Base-by-base conservation (phyloP, 2,329 filamentous ascomycete genomes). In the Paracoccidioides lutzii region DNA sequence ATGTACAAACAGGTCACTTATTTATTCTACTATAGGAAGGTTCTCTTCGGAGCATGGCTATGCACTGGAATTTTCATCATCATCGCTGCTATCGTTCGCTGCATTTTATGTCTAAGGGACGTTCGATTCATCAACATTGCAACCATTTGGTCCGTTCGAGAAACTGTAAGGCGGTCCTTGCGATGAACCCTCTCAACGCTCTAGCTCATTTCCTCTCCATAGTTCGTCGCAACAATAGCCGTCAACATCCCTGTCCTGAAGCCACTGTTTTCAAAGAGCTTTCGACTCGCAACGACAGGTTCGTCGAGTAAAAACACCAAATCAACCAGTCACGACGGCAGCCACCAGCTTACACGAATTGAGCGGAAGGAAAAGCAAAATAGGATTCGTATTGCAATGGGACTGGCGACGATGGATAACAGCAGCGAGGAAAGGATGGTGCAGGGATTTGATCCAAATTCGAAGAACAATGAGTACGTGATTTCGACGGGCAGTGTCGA, bases 31-130 rank as follows among this genome's bases (percentile, higher is more conserved):
- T n/a, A 46, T 45, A 65, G 63, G 3, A 75, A 75, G 60, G 15
- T 75, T 3, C 61, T 71, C 14, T 69, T 74, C 45, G 67, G 67
- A 1, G 35, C 72, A 4, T 63, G 74, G 0, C 70, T 76, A 9
- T 75, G 70, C 52, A 71, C 72, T 3, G 72, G 73, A 3, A 42
- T 75, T n/a, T 75, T 75, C 57, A 69, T 75, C 55, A 73, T 75
- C 57, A 59, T 70, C 6, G 72, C 72, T 28, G 69, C 73, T 1
- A 58, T 75, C 0, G 63, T 76, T 40, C 72, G 73, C n/a, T 74
- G 71, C 54, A 58, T 73, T 40, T 58, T 72, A 4, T 72, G 69
- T 10, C 63, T 76, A 0, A 58, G 64, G 32, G 63, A 68, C 32
- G 68, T 72, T 41, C 49, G 69, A 15, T 66, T 65, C 14, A 70